Evolutionary conservation across 1,139 yeast genomes (phyloP), one percentile per base, ranked within the genome.

Genomic region (Candida labiduridarum): DNA sequence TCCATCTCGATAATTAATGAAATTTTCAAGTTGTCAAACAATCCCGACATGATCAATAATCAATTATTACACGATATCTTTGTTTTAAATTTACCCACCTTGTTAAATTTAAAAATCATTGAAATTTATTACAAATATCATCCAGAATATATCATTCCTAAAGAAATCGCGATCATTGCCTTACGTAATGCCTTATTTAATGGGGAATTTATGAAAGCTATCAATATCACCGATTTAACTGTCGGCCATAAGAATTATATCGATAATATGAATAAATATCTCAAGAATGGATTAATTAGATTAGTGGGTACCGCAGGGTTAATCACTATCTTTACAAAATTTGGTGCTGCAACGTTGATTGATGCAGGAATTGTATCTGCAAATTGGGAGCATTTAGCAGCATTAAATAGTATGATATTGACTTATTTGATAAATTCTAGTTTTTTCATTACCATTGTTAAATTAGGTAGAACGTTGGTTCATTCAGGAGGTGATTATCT

Each of bases 401-500:
- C 86, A 1, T 68, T 86, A 40, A 83, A 83, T 59, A 78, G 83
- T 7, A 84, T 88, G 83, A 67, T 84, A 10, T 67, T 81, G 39
- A 83, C 91, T 0, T 88, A 87, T 61, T 57, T 87, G 11, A 64
- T 82, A 33, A 87, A 87, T 59, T 76, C 87, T 46, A 76, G 88
- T 22, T 80, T 82, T 58, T 78, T 83, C 54, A 79, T 84, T 4
- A 74, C 85, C 1, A 66, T 87, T 45, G 87, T 87, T 18, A 70
- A 82, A 51, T 80, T 81, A 42, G 82, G 86, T 2, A 74, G 89
- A 36, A 74, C 72, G 50, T 62, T 72, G 45, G 62, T 68, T 22
- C 59, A 68, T 35, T 65, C 76, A 1, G 84, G 85, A 40, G 92
- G 91, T 19, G 77, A 79, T 50, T 70, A 72, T 52, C 71, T 85